These are phyloP conservation scores for Aspergillus fumigatus DNA, from an alignment of 2,329 filamentous ascomycete species.

Conservation along the genomic window DNA sequence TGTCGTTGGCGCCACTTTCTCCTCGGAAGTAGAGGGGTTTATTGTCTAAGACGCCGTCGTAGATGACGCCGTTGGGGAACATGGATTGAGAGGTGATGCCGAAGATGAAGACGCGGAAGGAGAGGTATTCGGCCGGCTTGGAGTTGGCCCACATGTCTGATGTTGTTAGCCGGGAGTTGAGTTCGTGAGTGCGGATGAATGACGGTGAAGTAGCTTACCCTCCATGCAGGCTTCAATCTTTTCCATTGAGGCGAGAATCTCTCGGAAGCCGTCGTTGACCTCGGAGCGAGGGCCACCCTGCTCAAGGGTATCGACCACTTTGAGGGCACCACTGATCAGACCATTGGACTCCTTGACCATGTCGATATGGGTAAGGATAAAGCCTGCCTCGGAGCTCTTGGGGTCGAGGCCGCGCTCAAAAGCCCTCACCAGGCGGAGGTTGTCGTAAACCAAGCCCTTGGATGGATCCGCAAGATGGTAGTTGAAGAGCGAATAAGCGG, in stretches of 20 bases:
- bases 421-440: constrained; percentile 78
- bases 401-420: constrained; percentile 89
- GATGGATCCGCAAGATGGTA: constrained; percentile 56
- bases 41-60: constrained; percentile 71
- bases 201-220: constrained; percentile 37
- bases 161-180: neutral
- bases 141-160: constrained; percentile 84
- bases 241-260: constrained; percentile 59
- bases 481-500: constrained; percentile 60
- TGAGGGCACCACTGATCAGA: constrained; percentile 67
- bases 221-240: constrained; percentile 80
- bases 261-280: constrained; percentile 62
- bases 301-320: constrained; percentile 58
- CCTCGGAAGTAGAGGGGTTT: constrained; percentile 79
- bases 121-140: constrained; percentile 76
- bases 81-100: constrained; percentile 90
- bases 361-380: constrained; percentile 92
- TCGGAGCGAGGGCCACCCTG: constrained; percentile 46
- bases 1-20: constrained; percentile 90
- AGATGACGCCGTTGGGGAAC: constrained; percentile 89
- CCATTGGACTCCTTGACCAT: constrained; percentile 86
- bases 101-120: constrained; percentile 94
- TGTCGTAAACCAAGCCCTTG: constrained; percentile 52
- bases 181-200: neutral
- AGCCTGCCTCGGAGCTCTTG: constrained; percentile 84